phyloP scores from a whole-genome alignment of 495 filamentous ascomycete genomes.

The Talaromyces trachyspermus region DNA sequence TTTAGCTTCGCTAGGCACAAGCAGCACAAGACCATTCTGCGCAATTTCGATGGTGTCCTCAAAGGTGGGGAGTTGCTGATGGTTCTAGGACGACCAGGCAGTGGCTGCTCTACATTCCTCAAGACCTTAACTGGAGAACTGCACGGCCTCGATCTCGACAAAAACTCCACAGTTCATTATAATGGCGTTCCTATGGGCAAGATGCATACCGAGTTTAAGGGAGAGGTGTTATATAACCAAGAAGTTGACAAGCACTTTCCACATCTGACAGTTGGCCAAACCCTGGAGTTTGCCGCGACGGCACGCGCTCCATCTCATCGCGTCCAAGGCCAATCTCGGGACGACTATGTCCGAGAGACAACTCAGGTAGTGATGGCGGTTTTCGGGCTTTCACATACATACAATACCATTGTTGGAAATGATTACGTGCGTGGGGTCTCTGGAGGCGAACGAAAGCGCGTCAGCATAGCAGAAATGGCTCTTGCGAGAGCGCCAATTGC shows the following conservation, averaged over 20 bases:
- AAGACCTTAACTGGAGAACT: conserved; percentile 32
- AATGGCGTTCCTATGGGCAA: conserved; percentile 43
- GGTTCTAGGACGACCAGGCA: conserved; percentile 37
- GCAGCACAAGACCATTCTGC: conserved; percentile 30
- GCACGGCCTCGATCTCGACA: conserved; percentile 31
- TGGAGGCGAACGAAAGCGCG: conserved; percentile 74
- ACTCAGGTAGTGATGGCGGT: conserved; percentile 55
- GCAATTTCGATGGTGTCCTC: conserved; percentile 33
- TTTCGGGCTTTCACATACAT: conserved; percentile 50
- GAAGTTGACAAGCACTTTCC: conserved; percentile 62
- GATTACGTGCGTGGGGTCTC: conserved; percentile 59
- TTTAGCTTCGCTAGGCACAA: conserved; percentile 19
- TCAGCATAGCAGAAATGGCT: conserved; percentile 51
- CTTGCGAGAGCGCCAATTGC: conserved; percentile 64
- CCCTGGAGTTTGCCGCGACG: conserved; percentile 54
- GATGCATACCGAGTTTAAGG: conserved; percentile 53
- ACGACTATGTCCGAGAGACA: conserved; percentile 39
- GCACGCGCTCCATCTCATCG: conserved; percentile 43
- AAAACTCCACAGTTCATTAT: conserved; percentile 42
- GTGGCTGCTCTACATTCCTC: conserved; percentile 39
- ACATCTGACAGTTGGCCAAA: conserved; percentile 60
- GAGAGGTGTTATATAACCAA: conserved; percentile 57
- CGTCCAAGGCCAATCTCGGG: conserved; percentile 32
- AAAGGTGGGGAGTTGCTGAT: conserved; percentile 33
- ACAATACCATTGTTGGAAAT: conserved; percentile 44